Conservation (phyloP, 1,139 yeast genomes). For the Taphrina betulina region DNA sequence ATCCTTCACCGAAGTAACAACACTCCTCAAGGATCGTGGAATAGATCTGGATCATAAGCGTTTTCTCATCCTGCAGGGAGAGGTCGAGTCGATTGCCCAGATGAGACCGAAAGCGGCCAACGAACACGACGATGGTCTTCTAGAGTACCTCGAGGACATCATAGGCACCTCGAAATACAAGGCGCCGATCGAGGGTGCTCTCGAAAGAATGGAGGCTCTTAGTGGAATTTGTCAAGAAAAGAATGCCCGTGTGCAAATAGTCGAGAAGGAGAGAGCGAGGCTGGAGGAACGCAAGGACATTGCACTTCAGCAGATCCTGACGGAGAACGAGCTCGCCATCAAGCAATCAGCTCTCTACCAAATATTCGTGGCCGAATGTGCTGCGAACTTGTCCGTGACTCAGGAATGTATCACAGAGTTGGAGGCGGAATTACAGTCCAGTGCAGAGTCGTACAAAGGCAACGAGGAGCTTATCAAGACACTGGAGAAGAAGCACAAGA, state of each 20-base stretch:
- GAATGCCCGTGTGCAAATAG: slow-evolving; percentile 73
- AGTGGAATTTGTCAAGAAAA: slow-evolving; percentile 81
- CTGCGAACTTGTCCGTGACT: slow-evolving; percentile 1
- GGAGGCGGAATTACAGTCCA: slow-evolving; percentile 50
- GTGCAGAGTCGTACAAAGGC: slow-evolving; percentile 49
- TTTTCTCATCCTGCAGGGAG: slow-evolving; percentile 93
- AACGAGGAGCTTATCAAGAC: slow-evolving; percentile 47
- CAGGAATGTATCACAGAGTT: slow-evolving; percentile 50
- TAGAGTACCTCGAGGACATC: slow-evolving; percentile 93
- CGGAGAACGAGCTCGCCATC: slow-evolving; percentile 62
- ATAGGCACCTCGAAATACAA: slow-evolving; percentile 91
- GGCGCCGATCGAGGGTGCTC: slow-evolving; percentile 65
- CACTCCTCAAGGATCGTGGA: slow-evolving; percentile 72
- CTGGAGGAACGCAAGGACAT: slow-evolving; percentile 69
- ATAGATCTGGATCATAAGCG: slow-evolving; percentile 93
- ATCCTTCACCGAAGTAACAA: slow-evolving; percentile 76
- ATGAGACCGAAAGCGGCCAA: slow-evolving; percentile 97
- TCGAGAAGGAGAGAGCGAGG: slow-evolving; percentile 69
- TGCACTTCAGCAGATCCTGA: slow-evolving; percentile 63
- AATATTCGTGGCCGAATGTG: slow-evolving; percentile 50
- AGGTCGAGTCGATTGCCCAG: slow-evolving; percentile 96
- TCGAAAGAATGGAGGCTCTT: slow-evolving; percentile 60
- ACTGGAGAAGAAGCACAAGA: slow-evolving; percentile 41
- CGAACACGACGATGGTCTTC: slow-evolving; percentile 87
- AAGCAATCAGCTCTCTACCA: slow-evolving; percentile 62